Conservation (phyloP, 495 filamentous ascomycete genomes). For the Astrothelium macrocarpum region DNA sequence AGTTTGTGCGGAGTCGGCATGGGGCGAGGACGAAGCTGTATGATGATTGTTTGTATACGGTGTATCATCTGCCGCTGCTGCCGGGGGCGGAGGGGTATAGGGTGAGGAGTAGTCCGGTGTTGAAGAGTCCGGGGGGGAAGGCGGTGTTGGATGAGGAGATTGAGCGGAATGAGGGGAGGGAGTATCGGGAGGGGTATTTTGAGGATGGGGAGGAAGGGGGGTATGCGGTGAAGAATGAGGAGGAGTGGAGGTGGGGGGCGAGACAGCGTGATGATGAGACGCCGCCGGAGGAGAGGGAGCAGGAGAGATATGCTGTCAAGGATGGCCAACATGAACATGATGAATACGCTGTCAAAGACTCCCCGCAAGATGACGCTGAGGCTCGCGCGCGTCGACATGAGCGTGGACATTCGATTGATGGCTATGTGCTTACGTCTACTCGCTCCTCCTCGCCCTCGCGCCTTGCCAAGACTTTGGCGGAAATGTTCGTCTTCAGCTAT, state of each 20-base stretch:
- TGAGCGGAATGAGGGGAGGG: conserved; percentile 78
- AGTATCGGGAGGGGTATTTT: conserved; percentile 84
- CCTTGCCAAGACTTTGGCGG: conserved; percentile 57
- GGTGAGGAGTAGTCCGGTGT: conserved; percentile 74
- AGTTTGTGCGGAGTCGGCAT: conserved; percentile 82
- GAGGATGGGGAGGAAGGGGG: conserved; percentile 38
- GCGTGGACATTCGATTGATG: neutral
- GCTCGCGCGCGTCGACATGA: neutral
- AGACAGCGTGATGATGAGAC: conserved; percentile 20
- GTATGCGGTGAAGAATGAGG: conserved; percentile 22
- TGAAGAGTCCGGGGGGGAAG: conserved; percentile 89
- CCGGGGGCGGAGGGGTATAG: conserved; percentile 78
- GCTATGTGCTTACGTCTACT: conserved; percentile 2
- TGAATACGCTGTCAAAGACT: neutral
- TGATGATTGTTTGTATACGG: conserved; percentile 93
- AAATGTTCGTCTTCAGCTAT: conserved; percentile 98
- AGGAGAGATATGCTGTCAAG: neutral
- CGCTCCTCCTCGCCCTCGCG: conserved; percentile 7
- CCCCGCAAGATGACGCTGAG: conserved; percentile 8
- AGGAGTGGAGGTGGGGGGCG: conserved; percentile 35
- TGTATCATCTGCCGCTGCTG: conserved; percentile 85
- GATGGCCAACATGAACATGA: conserved; percentile 1
- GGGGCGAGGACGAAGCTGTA: conserved; percentile 96
- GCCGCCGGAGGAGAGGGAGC: conserved; percentile 30
- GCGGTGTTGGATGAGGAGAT: conserved; percentile 92